Conservation (phyloP, 1,139 yeast species). For the Yamadazyma diospyri region DNA sequence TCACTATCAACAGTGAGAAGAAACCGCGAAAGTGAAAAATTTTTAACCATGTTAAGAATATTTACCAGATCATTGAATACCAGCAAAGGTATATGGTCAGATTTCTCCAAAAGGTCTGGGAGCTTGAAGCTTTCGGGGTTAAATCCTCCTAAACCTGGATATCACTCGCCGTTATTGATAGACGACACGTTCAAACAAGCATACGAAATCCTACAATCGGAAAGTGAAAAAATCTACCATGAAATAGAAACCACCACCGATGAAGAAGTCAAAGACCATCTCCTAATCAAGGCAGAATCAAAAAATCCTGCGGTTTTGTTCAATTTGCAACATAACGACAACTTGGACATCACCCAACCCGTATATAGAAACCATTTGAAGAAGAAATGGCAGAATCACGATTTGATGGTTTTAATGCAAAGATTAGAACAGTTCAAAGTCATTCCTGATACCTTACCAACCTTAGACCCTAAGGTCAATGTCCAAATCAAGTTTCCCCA, state of each 20-base stretch:
- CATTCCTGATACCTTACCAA: constrained; percentile 92
- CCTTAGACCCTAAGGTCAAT: constrained; percentile 78
- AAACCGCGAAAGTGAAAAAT: constrained; percentile 5
- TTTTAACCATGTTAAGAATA: constrained; percentile 11
- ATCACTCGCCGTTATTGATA: constrained; percentile 65
- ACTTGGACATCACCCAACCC: constrained; percentile 68
- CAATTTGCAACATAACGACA: constrained; percentile 45
- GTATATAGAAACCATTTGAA: constrained; percentile 70
- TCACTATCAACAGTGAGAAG: no score
- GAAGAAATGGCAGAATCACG: constrained; percentile 69
- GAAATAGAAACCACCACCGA: constrained; percentile 16
- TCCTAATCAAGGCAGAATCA: constrained; percentile 49
- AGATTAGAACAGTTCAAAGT: constrained; percentile 81
- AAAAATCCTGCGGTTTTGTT: constrained; percentile 81
- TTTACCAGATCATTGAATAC: constrained; percentile 10
- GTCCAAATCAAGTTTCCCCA: constrained; percentile 76
- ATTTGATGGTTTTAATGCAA: constrained; percentile 75
- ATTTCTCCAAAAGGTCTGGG: constrained; percentile 40
- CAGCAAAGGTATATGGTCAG: constrained; percentile 44
- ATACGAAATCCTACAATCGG: constrained; percentile 53
- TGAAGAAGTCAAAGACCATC: constrained; percentile 18
- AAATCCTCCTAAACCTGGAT: constrained; percentile 18
- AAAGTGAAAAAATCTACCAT: constrained; percentile 24
- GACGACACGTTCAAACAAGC: constrained; percentile 73
- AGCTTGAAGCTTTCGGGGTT: constrained; percentile 20